Base-by-base conservation (phyloP, 805 yeast genomes). In the Candida silvatica region DNA sequence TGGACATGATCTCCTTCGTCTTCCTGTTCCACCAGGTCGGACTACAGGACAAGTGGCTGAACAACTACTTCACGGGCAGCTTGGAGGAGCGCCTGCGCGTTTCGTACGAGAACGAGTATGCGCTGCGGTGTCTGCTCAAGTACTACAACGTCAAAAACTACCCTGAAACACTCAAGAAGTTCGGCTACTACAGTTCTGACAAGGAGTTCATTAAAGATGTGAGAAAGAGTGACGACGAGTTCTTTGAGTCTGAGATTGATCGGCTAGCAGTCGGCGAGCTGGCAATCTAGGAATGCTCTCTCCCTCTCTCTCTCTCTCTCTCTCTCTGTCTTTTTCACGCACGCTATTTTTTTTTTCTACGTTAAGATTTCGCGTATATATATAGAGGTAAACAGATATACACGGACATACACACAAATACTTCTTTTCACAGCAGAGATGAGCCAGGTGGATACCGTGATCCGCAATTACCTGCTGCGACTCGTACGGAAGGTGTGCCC, bases 1-100 rank as follows among this genome's bases (percentile, higher is more conserved):
- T 92, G 97, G 96, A 88, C 44, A 64, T 92, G 31, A 83, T 90
- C 4, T 85, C 96, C 0, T 78, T 84, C 40, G 87, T 90, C 3
- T 90, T 82, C 48, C 54, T 92, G 19, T 77, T 86, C 50, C 73
- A 84, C 47, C 73, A 76, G 45, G 62, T 87, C 26, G 74, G 77
- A 14, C 56, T 90, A 32, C 69, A 77, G 40, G 98, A 90, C 52
- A 80, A 78, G 41, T 90, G 97, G 97, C 67, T 90, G 20, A 78
- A 77, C n/a, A 95, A 95, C 0, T 71, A 73, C 42, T 94, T 86
- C 48, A 46, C 77, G 12, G 70, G 74, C 39, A 94, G 86, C 52
- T 63, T 83, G 17, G 80, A 81, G 20, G 77, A 75, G 15, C 88
- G 85, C 42, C 63, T 84, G 37, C 75, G 74, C 37, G 80, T 79